Conservation (phyloP, 2,329 filamentous ascomycete species). For the Talaromyces sp. region DNA sequence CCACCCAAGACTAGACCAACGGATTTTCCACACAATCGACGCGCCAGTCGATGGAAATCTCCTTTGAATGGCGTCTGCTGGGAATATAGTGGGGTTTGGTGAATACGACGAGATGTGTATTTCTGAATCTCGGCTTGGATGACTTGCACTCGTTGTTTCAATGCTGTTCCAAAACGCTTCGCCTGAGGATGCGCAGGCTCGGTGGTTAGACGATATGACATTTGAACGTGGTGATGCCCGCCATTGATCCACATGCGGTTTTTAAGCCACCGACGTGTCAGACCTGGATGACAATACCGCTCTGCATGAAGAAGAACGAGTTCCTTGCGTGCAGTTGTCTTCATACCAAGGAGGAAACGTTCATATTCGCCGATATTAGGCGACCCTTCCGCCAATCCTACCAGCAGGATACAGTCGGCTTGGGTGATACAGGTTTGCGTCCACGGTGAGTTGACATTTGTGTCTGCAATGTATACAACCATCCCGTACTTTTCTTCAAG, state of each 20-base stretch:
- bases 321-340: constrained; percentile 91
- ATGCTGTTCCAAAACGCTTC: constrained; percentile 73
- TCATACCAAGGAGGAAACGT: constrained; percentile 91
- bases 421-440: constrained; percentile 97
- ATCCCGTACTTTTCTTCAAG: constrained; percentile 95
- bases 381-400: constrained; percentile 85
- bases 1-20: constrained; percentile 92
- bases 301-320: constrained; percentile 86
- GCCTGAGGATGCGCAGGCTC: constrained; percentile 71
- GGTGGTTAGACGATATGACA: constrained; percentile 73
- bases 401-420: constrained; percentile 90
- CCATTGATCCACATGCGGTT: constrained; percentile 98
- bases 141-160: constrained; percentile 91
- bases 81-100: constrained; percentile 82
- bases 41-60: constrained; percentile 88
- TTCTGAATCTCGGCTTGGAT: constrained; percentile 97
- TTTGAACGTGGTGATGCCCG: constrained; percentile 94
- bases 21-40: constrained; percentile 86
- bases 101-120: constrained; percentile 89
- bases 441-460: constrained; percentile 95
- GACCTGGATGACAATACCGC: constrained; percentile 74
- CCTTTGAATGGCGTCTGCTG: constrained; percentile 91
- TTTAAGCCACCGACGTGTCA: constrained; percentile 83
- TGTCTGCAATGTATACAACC: constrained; percentile 93
- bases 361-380: constrained; percentile 94